phyloP scores from a whole-genome alignment of 176 grass and related monocot genomes.

The Rhipidocladum racemiflorum region DNA sequence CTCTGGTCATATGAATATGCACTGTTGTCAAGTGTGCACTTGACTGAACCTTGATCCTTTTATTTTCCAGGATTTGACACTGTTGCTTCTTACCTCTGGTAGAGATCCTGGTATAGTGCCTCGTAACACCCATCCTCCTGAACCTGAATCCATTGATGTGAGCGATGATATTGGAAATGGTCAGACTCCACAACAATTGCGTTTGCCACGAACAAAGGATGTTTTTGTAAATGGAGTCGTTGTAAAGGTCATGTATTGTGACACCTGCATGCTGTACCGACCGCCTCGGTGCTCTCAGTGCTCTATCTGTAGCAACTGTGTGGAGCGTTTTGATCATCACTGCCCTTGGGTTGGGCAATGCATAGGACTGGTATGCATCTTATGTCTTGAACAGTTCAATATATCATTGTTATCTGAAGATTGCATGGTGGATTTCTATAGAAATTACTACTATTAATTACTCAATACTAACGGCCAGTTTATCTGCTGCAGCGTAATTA shows the following conservation, averaged over 20 bases:
- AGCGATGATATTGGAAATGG: slow-evolving; percentile 45
- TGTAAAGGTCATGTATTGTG: slow-evolving; percentile 91
- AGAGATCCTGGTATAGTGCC: slow-evolving; percentile 96
- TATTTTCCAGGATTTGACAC: slow-evolving; percentile 74
- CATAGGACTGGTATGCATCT: slow-evolving; percentile 74
- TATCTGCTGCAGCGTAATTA: slow-evolving; percentile 81
- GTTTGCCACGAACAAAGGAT: slow-evolving; percentile 75
- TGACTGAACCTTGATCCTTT: slow-evolving; percentile 9
- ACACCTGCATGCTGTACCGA: slow-evolving; percentile 94
- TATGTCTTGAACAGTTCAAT: not conserved
- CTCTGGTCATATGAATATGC: not conserved
- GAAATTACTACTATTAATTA: not conserved
- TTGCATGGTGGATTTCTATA: not conserved
- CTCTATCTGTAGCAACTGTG: slow-evolving; percentile 94
- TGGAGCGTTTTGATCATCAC: slow-evolving; percentile 95
- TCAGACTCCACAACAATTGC: slow-evolving; percentile 74
- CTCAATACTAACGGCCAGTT: not conserved
- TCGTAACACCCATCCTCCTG: slow-evolving; percentile 77
- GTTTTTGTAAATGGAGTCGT: slow-evolving; percentile 69
- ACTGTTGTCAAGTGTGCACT: not conserved
- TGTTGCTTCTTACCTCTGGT: slow-evolving; percentile 82
- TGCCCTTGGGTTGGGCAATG: slow-evolving; percentile 97
- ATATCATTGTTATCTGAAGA: not conserved
- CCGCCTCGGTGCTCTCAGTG: slow-evolving; percentile 90
- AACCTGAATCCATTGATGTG: slow-evolving; percentile 61